A percentile compares a stretch with the other conserved stretches of the same genome.
These are phyloP conservation scores for Porphyrellus cyaneotinctus DNA, from an alignment of 768 basidiomycete genomes.

Conservation along the genomic window DNA sequence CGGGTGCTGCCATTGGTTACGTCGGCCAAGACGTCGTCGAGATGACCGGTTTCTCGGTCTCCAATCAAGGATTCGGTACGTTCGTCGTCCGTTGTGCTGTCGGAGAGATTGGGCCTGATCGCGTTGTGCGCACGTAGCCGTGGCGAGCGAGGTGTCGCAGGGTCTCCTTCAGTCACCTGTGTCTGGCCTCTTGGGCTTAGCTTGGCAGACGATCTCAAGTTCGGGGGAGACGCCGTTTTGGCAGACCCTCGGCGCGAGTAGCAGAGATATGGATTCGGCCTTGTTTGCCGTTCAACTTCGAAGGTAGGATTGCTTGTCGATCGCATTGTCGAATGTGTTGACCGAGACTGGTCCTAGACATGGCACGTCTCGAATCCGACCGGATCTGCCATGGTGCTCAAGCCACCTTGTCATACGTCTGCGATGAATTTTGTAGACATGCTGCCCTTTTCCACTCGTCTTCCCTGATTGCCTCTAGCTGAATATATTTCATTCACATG, in stretches of 20 bases:
- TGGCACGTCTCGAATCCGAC: conserved; percentile 37
- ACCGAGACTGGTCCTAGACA: conserved; percentile 31
- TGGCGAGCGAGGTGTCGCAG: conserved; percentile 37
- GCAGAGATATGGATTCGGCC: conserved; percentile 32
- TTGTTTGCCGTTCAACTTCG: conserved; percentile 45
- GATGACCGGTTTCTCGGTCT: conserved; percentile 50
- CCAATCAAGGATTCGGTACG: conserved; percentile 42
- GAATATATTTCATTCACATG: too few species aligned
- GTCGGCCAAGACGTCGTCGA: conserved; percentile 42
- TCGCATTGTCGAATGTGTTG: neutral
- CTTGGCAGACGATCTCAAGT: conserved; percentile 40
- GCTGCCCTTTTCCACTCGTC: too few species aligned
- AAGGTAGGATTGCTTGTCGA: conserved; percentile 26
- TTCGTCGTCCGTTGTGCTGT: neutral
- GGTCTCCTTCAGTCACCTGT: conserved; percentile 41
- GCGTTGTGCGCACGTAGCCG: conserved; percentile 22
- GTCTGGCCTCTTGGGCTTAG: conserved; percentile 54
- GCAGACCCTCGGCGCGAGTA: conserved; percentile 42
- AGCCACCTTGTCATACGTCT: too few species aligned
- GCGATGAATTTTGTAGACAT: too few species aligned
- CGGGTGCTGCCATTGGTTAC: conserved; percentile 46
- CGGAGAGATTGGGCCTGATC: neutral
- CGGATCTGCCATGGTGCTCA: too few species aligned
- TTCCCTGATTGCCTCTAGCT: too few species aligned
- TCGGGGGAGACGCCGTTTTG: conserved; percentile 49